Evolutionary conservation across 2,329 filamentous ascomycete species (phyloP).

Genomic region (Sclerotinia nivalis): DNA sequence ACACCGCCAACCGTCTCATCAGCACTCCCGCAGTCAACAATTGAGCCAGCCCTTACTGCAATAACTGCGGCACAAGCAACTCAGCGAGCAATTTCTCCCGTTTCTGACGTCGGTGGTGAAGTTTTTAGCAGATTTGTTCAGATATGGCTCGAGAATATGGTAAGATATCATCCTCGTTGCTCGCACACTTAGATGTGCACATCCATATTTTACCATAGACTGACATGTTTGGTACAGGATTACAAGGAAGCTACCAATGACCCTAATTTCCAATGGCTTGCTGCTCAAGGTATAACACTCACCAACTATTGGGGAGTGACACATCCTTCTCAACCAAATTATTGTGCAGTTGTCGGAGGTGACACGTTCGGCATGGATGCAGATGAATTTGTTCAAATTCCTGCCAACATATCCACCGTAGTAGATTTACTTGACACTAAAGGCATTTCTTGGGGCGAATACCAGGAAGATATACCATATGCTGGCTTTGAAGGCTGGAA

Average conservation of each 20-base stretch:
- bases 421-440: constrained; percentile 52
- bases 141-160: constrained; percentile 62
- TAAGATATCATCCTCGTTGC: constrained; percentile 11
- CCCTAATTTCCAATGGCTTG: constrained; percentile 50
- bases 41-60: constrained; percentile 32
- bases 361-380: constrained; percentile 58
- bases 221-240: constrained; percentile 16
- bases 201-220: not conserved
- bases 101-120: constrained; percentile 51
- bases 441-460: constrained; percentile 52
- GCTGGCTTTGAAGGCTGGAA: constrained; percentile 49
- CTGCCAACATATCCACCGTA: constrained; percentile 48
- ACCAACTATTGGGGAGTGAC: constrained; percentile 56
- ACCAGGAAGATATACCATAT: constrained; percentile 56
- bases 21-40: constrained; percentile 22
- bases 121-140: constrained; percentile 61
- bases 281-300: constrained; percentile 56
- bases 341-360: constrained; percentile 57
- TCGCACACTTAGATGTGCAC: too few relatives aligned
- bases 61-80: constrained; percentile 48
- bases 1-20: not conserved
- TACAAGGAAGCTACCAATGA: constrained; percentile 39
- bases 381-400: constrained; percentile 52
- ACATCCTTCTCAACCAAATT: constrained; percentile 64
- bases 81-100: constrained; percentile 48